phyloP scores from a whole-genome alignment of 768 basidiomycete genomes.

The Mycena pura region DNA sequence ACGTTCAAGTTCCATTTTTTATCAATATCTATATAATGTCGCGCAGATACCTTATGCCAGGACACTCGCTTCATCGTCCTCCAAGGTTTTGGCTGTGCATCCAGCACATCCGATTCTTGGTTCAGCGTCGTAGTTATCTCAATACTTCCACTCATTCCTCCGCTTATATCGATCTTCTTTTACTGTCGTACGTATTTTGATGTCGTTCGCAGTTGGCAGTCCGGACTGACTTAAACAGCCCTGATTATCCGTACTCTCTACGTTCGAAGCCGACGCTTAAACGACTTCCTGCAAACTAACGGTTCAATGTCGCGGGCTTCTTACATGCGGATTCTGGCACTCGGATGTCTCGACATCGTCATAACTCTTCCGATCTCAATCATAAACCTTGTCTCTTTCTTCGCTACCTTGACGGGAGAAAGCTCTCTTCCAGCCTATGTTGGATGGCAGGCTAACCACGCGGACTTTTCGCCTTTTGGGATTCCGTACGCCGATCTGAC shows the following conservation, averaged over 20 bases:
- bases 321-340: constrained; percentile 11
- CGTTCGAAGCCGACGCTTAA: neutral
- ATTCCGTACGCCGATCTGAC: constrained; percentile 3
- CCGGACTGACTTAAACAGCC: neutral
- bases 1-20: neutral
- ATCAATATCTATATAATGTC: neutral
- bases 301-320: constrained; percentile 12
- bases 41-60: constrained; percentile 14
- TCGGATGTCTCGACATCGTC: constrained; percentile 12
- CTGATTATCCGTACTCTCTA: constrained; percentile 17
- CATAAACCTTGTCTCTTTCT: constrained; percentile 18
- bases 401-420: neutral
- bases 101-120: constrained; percentile 18
- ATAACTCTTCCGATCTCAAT: constrained; percentile 17
- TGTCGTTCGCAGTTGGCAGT: neutral
- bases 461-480: constrained; percentile 1
- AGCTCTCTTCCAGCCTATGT: constrained; percentile 9
- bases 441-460: constrained; percentile 11
- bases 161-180: constrained; percentile 14
- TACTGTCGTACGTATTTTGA: constrained; percentile 11
- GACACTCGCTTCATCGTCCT: constrained; percentile 14
- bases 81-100: constrained; percentile 17
- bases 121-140: constrained; percentile 19
- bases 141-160: constrained; percentile 16
- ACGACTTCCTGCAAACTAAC: constrained; percentile 5